Evolutionary conservation across 2,329 filamentous ascomycete genomes (phyloP).

Genomic region (Stagonosporopsis cucurbitacearum): DNA sequence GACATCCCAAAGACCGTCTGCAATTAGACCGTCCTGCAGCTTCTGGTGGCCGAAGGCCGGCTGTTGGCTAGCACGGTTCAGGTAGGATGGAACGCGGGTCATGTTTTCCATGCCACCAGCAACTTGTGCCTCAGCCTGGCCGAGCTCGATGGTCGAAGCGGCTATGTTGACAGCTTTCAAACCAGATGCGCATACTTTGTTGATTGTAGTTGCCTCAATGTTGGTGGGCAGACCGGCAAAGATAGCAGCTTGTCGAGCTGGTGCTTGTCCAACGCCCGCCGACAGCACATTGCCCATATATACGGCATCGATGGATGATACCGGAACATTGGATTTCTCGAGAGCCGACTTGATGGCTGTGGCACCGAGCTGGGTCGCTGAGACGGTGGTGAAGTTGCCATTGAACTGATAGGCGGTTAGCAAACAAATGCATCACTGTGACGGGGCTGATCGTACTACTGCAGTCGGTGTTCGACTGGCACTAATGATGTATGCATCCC

Average conservation of each 20-base stretch:
- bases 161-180: constrained; percentile 90
- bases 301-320: constrained; percentile 83
- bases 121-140: constrained; percentile 84
- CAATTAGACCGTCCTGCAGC: constrained; percentile 89
- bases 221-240: constrained; percentile 83
- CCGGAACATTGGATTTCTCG: constrained; percentile 81
- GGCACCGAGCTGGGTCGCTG: constrained; percentile 87
- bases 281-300: constrained; percentile 98
- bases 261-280: constrained; percentile 83
- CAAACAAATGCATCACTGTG: neutral
- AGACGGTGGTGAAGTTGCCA: constrained; percentile 81
- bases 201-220: constrained; percentile 89
- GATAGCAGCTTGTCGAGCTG: constrained; percentile 87
- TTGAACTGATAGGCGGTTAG: constrained; percentile 75
- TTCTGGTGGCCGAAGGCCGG: constrained; percentile 87
- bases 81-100: constrained; percentile 90
- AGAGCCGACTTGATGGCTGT: constrained; percentile 91
- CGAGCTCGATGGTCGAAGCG: constrained; percentile 92
- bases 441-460: constrained; percentile 64
- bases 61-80: constrained; percentile 79
- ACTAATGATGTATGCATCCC: constrained; percentile 92
- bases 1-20: constrained; percentile 94
- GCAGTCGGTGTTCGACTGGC: constrained; percentile 88
- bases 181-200: constrained; percentile 97
- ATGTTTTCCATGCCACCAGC: constrained; percentile 99